Evolutionary conservation across 805 yeast genomes (phyloP).

Genomic region (Metschnikowia colocasiae): DNA sequence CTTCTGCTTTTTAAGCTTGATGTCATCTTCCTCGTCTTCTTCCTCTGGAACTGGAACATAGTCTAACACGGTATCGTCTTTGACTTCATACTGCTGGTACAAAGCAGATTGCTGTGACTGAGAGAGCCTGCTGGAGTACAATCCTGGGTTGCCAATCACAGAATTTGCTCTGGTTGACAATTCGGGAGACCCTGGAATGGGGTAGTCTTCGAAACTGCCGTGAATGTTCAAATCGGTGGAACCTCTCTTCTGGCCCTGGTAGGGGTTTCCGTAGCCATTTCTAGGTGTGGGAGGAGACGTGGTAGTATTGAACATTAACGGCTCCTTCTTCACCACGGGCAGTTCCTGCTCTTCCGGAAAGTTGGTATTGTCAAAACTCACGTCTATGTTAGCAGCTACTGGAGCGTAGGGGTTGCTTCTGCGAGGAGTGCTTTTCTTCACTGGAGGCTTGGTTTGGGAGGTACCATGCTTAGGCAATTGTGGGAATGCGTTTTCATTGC

Average conservation of each 20-base stretch:
- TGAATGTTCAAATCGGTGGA: constrained; percentile 10
- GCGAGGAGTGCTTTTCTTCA: neutral
- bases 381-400: constrained; percentile 26
- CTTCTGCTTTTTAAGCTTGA: constrained; percentile 31
- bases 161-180: constrained; percentile 44
- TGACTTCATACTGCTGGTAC: constrained; percentile 44
- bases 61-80: constrained; percentile 42
- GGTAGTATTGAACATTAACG: constrained; percentile 11
- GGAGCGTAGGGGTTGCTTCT: constrained; percentile 6
- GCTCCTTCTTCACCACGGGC: constrained; percentile 1
- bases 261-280: constrained; percentile 27
- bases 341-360: constrained; percentile 9
- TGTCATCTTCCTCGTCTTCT: constrained; percentile 45
- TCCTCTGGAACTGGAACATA: constrained; percentile 42
- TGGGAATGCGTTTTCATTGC: neutral
- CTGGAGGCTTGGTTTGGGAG: neutral
- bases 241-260: constrained; percentile 17
- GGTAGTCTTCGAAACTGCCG: constrained; percentile 35
- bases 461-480: neutral
- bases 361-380: constrained; percentile 28
- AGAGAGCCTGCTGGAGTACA: constrained; percentile 38
- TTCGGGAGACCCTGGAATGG: constrained; percentile 46
- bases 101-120: constrained; percentile 43
- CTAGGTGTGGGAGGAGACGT: constrained; percentile 6
- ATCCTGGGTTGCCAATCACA: constrained; percentile 34